Evolutionary conservation across 1,284 basidiomycete genomes (phyloP).

Genomic region (Ustilago xerochloae): DNA sequence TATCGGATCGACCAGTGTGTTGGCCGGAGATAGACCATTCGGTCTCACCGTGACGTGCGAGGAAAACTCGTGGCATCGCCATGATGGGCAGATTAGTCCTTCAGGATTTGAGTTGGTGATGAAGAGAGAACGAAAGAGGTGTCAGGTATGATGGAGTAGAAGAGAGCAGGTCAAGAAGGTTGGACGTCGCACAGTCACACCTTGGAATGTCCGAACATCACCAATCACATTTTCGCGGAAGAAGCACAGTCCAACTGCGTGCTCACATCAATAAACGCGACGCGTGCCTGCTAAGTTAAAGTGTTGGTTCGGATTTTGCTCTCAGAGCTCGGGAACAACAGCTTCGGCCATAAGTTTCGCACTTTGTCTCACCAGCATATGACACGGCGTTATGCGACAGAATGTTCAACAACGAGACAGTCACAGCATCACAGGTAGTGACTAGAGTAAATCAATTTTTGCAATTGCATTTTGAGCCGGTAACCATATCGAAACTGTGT

Average conservation of each 20-base stretch:
- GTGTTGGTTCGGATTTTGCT: not conserved
- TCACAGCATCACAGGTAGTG: too few relatives aligned
- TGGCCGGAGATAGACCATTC: constrained; percentile 66
- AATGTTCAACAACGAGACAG: too few relatives aligned
- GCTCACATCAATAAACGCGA: constrained; percentile 3
- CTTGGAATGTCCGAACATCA: not conserved
- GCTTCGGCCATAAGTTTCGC: not conserved
- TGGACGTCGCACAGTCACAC: not conserved
- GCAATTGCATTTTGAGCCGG: too few relatives aligned
- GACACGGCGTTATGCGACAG: too few relatives aligned
- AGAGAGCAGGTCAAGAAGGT: not conserved
- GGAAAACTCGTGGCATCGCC: constrained; percentile 64
- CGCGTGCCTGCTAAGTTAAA: not conserved
- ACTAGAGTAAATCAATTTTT: too few relatives aligned
- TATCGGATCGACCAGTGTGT: constrained; percentile 65
- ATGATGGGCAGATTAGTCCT: constrained; percentile 14
- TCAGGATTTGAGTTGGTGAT: not conserved
- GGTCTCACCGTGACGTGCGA: constrained; percentile 66
- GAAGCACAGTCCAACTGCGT: constrained; percentile 1
- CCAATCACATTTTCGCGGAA: not conserved
- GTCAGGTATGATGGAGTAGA: not conserved
- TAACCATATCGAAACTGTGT: too few relatives aligned
- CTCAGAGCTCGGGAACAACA: not conserved
- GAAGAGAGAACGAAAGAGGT: not conserved
- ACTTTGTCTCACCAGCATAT: too few relatives aligned